Evolutionary conservation across 768 basidiomycete species (phyloP), one percentile per base, ranked within the genome.

Genomic region (Lenzites betulinus): DNA sequence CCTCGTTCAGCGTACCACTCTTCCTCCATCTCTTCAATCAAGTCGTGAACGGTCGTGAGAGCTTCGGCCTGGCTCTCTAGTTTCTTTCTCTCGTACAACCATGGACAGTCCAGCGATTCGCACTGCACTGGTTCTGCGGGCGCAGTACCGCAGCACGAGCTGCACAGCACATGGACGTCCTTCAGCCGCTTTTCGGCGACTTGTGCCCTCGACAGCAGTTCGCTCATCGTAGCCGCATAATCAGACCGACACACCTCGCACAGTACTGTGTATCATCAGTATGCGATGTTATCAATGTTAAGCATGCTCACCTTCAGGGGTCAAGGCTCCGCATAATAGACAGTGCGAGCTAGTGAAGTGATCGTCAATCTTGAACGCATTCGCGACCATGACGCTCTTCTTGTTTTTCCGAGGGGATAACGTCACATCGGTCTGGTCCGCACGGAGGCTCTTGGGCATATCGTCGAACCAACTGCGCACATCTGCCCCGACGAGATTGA

Each of bases 401-500:
- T 69, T 35, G 58, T 69, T 60, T 69, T 76, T 70, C 62, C 73
- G 60, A 30, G 80, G 80, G 3, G 79, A 76, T 42, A 72, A 62
- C 9, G 70, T 51, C 7, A 74, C 54, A 23, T 72, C 67, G 66
- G 62, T 68, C 70, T 79, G 67, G 67, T 77, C 69, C 47, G 73
- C 75, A 48, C 76, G 74, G 56, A 78, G 75, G 41, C 78, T 76
- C 70, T 85, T 86, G 1, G 93, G 91, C 93, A 95, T 94, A 28
- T 89, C 87, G 50, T 88, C 81, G 69, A 86, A 98, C 96, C 96
- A 98, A 43, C 80, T 77, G 53, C 82, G 81, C 26, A 96, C 87
- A 70, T 97, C 90, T 9, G 89, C 93, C 16, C 96, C 95, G 35
- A 95, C 80, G 23, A 98, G 84, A 66, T 89, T 93, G 78, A 98